Percentiles rank a stretch among this genome's conserved stretches.
Evolutionary conservation across 106 monocot species (phyloP).

Genomic region (Allium fistulosum): DNA sequence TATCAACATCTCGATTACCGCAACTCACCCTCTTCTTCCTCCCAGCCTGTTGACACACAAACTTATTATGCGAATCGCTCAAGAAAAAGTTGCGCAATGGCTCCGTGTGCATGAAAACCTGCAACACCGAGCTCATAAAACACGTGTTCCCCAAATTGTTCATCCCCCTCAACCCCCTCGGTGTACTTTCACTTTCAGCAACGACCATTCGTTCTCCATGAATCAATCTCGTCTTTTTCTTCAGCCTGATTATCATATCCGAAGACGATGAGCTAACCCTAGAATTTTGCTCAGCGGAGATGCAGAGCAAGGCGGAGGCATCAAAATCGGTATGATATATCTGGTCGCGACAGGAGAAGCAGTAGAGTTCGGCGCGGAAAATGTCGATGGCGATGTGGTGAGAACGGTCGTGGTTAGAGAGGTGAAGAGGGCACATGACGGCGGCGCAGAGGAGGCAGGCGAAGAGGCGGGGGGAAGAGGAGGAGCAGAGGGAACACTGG

Average conservation of each 20-base stretch:
- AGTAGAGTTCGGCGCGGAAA: slow-evolving; percentile 88
- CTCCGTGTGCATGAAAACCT: slow-evolving; percentile 77
- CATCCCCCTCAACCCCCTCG: slow-evolving; percentile 70
- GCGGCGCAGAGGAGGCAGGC: slow-evolving; percentile 78
- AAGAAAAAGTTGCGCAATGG: slow-evolving; percentile 77
- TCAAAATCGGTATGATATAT: slow-evolving; percentile 88
- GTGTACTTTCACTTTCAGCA: not conserved
- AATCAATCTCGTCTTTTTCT: slow-evolving; percentile 20
- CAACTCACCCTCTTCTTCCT: slow-evolving; percentile 23
- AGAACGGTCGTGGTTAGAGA: slow-evolving; percentile 37
- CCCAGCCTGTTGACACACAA: slow-evolving; percentile 43
- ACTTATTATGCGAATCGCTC: slow-evolving; percentile 72
- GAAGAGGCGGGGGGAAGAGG: slow-evolving; percentile 43
- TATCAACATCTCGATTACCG: not conserved
- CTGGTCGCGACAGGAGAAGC: slow-evolving; percentile 77
- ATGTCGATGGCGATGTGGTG: slow-evolving; percentile 87
- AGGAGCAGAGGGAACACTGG: slow-evolving; percentile 51
- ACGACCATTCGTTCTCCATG: slow-evolving; percentile 19
- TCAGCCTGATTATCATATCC: slow-evolving; percentile 15
- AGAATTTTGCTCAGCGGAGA: not conserved
- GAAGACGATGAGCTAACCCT: not conserved
- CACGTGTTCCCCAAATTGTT: slow-evolving; percentile 96
- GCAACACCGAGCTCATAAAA: slow-evolving; percentile 96
- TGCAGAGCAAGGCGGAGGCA: slow-evolving; percentile 45
- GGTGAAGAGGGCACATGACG: slow-evolving; percentile 57